A percentile compares a stretch with the other conserved stretches of the same genome.
These are phyloP conservation scores for Ammopiptanthus mongolicus DNA, from an alignment of 306 rosid species.

Conservation along the genomic window DNA sequence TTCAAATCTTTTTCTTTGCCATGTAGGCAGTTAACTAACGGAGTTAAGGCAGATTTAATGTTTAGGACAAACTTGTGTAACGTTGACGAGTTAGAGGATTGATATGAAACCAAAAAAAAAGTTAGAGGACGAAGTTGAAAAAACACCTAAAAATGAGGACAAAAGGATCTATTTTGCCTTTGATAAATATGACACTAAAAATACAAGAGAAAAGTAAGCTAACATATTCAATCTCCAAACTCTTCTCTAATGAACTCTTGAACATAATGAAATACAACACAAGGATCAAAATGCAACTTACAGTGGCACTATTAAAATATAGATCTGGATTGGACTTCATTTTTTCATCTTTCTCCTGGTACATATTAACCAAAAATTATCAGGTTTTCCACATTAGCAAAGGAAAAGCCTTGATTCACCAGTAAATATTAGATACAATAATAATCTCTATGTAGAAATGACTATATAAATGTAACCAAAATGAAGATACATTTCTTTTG, in stretches of 20 bases:
- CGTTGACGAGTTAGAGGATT: too few species aligned
- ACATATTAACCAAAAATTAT: conserved; percentile 35
- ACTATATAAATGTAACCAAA: conserved; percentile 4
- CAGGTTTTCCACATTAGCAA: conserved; percentile 25
- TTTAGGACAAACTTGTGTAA: too few species aligned
- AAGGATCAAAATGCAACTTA: conserved; percentile 41
- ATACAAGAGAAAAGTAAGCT: not conserved
- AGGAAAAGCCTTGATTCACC: conserved; percentile 15
- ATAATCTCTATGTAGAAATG: conserved; percentile 4
- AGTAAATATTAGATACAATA: not conserved
- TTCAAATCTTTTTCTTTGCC: too few species aligned
- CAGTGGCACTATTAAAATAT: conserved; percentile 79
- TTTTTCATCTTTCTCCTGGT: conserved; percentile 86
- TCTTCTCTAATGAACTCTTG: not conserved
- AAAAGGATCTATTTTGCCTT: too few species aligned
- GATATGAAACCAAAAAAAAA: too few species aligned
- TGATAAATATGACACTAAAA: not conserved
- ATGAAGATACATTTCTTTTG: conserved; percentile 11
- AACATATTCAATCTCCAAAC: conserved; percentile 16
- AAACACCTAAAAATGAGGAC: too few species aligned
- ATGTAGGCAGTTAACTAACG: too few species aligned
- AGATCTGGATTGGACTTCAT: conserved; percentile 89
- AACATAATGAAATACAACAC: conserved; percentile 11
- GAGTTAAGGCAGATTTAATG: too few species aligned
- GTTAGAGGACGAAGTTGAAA: too few species aligned